Conservation (phyloP, 306 rosid species). For the Ormosia emarginata region DNA sequence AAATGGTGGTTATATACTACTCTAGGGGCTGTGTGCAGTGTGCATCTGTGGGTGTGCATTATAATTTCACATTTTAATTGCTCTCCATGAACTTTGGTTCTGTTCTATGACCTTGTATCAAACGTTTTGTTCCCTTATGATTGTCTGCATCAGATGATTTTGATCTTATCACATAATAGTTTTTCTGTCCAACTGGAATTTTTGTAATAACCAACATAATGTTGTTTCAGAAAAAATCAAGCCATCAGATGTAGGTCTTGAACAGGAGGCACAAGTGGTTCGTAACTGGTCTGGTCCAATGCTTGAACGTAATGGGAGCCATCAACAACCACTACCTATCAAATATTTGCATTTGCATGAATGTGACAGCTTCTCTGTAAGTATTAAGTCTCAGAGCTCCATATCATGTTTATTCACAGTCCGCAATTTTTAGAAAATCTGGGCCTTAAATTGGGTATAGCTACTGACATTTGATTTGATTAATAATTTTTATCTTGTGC, state of each 20-base stretch:
- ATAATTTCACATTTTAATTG: background rate
- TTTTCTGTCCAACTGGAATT: background rate
- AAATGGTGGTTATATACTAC: background rate
- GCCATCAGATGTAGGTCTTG: slow-evolving; percentile 95
- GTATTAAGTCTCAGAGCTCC: slow-evolving; percentile 23
- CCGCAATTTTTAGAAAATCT: slow-evolving; percentile 6
- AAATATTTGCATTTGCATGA: slow-evolving; percentile 89
- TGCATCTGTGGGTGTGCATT: background rate
- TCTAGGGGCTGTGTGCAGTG: background rate
- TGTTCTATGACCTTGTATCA: background rate
- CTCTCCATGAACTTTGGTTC: background rate
- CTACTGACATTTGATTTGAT: background rate
- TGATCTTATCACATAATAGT: background rate
- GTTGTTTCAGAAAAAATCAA: slow-evolving; percentile 79
- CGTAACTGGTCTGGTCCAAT: slow-evolving; percentile 65
- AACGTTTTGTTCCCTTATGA: background rate
- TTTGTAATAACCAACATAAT: slow-evolving; percentile 24
- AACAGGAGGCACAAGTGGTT: slow-evolving; percentile 87
- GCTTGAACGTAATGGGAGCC: slow-evolving; percentile 57
- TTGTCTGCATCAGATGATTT: background rate
- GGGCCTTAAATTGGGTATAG: background rate
- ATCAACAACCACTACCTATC: slow-evolving; percentile 65
- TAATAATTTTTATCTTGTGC: slow-evolving; percentile 24
- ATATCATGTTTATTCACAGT: background rate
- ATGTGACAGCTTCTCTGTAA: slow-evolving; percentile 82